A percentile compares a stretch with the other conserved stretches of the same genome.
Evolutionary conservation across 2,329 filamentous ascomycete species (phyloP).

Genomic region (Ustulina deusta): DNA sequence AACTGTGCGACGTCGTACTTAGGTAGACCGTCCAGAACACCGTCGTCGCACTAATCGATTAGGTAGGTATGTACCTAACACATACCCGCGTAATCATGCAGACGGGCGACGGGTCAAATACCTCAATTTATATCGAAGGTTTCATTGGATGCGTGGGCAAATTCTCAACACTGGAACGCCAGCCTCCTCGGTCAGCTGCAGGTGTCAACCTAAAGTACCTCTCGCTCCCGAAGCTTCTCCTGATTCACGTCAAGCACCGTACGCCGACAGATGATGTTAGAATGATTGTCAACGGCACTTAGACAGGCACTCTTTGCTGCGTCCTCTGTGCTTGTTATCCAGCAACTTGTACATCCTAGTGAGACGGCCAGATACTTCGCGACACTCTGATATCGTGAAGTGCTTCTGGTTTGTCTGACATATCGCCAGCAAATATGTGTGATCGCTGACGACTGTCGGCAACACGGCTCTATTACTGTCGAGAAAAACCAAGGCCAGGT

Average conservation of each 20-base stretch:
- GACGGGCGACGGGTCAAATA: neutral
- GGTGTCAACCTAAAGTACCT: neutral
- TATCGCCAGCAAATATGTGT: neutral
- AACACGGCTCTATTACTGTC: neutral
- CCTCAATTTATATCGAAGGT: neutral
- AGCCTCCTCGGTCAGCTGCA: constrained; percentile 3
- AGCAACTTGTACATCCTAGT: neutral
- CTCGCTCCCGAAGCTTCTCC: neutral
- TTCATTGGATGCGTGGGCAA: neutral
- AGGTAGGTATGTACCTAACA: too few relatives aligned
- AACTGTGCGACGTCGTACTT: neutral
- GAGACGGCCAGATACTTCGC: neutral
- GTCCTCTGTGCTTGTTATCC: neutral
- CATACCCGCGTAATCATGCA: neutral
- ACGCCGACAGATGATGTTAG: neutral
- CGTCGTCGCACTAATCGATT: neutral
- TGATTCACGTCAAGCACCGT: neutral
- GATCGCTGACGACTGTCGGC: neutral
- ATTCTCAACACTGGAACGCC: neutral
- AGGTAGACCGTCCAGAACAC: neutral
- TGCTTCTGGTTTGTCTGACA: neutral
- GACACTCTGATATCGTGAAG: neutral
- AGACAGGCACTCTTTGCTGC: neutral
- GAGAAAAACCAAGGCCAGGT: neutral
- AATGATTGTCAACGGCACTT: neutral